Percentiles rank a stretch among this genome's conserved stretches.
Evolutionary conservation across 139 green algal genomes (phyloP).

Genomic region (Diplosphaera chodatii): DNA sequence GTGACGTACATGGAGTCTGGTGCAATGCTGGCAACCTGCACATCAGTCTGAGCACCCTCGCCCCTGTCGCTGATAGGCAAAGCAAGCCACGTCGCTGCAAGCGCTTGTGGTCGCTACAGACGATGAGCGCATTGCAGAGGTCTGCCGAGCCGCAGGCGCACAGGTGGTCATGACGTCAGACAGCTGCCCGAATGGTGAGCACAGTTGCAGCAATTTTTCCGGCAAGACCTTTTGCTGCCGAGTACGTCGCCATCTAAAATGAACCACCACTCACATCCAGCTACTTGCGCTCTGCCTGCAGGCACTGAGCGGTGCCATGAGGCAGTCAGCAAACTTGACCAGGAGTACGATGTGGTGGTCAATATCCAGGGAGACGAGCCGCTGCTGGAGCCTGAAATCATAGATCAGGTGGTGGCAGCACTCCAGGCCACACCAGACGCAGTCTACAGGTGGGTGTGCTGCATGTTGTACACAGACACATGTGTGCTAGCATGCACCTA

Average conservation of each 20-base stretch:
- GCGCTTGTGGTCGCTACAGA: constrained; percentile 65
- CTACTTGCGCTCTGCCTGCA: no score
- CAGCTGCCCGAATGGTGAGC: constrained; percentile 53
- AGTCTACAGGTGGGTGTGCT: constrained; percentile 37
- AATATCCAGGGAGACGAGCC: constrained; percentile 79
- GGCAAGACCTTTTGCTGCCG: no score
- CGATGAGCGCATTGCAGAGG: constrained; percentile 56
- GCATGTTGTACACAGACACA: background rate
- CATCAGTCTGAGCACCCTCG: no score
- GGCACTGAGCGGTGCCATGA: constrained; percentile 58
- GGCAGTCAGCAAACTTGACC: constrained; percentile 32
- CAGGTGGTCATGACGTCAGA: constrained; percentile 60
- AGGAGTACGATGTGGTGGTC: constrained; percentile 61
- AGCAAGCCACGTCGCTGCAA: constrained; percentile 40
- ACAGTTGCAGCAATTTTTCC: no score
- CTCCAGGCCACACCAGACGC: constrained; percentile 46
- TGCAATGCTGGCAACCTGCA: no score
- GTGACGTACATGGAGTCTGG: no score
- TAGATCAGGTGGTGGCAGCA: constrained; percentile 57
- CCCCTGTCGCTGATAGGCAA: constrained; percentile 26
- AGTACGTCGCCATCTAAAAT: no score
- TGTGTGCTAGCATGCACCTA: no score
- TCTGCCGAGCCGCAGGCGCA: constrained; percentile 37
- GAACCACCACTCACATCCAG: no score
- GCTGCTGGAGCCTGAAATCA: constrained; percentile 61